Base-by-base conservation (phyloP, 2,329 filamentous ascomycete genomes). In the Aspergillus nomiae region DNA sequence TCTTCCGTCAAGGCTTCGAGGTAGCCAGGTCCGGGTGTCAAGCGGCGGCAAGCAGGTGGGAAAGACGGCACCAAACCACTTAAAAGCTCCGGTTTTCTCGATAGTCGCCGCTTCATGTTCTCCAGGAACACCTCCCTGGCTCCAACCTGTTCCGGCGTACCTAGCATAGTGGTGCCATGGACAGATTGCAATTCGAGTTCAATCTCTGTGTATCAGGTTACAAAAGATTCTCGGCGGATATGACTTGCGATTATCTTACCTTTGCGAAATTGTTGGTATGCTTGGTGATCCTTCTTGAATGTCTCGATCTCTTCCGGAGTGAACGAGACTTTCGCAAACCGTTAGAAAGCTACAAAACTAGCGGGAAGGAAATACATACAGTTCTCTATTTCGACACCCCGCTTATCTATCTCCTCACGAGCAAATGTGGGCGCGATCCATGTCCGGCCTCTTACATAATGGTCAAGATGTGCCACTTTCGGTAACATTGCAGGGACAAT, bases 1-100 rank as follows among this genome's bases (percentile, higher is more conserved):
- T 85, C 82, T 62, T 86, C 80, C 0, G 82, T 82, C 21, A 90
- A 77, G 0, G 88, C 87, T 71, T 90, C 89, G 2, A 91, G 74
- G 61, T 83, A 83, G 1, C 80, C 80, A 0, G 79, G 77, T 0
- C 80, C 82, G 0, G 81, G 82, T 1, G 80, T 82, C 19, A 82
- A 70, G 16, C 81, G 78, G 54, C 80, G 76, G 63, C 81, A 69
- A 28, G 58, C 58, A 19, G 68, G 68, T 6, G 68, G 66, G 41
- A 70, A 70, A 9, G 63, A 59, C 2, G 81, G 80, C 3, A 82
- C 66, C 1, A 83, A 67, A 63, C 79, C 43, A 21, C 76, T 73
- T 12, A 72, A 53, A 0, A 80, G 65, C 28, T 76, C 76, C 1
- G 74, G 75, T 59, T 77, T 78, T 19, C 72, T 74, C 5, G 69